phyloP scores from a whole-genome alignment of 768 basidiomycete species.

The Amanita inopinata region DNA sequence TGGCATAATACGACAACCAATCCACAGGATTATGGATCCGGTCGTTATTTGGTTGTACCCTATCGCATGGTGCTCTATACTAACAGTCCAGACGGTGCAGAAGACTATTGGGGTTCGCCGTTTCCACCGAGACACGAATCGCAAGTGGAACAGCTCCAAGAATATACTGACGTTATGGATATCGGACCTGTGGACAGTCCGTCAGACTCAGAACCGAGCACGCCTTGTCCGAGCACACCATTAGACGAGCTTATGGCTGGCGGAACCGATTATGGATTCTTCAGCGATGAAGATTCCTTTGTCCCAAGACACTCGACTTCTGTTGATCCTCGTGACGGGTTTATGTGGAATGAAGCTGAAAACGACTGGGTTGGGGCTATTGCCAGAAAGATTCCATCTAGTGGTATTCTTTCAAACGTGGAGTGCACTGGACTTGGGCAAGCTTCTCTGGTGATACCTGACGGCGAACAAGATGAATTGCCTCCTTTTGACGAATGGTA shows the following conservation, averaged over 20 bases:
- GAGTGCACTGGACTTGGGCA: slow-evolving; percentile 9
- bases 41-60: slow-evolving; percentile 23
- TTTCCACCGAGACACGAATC: background rate
- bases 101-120: slow-evolving; percentile 2
- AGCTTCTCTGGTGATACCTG: slow-evolving; percentile 17
- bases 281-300: background rate
- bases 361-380: no score
- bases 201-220: slow-evolving; percentile 8
- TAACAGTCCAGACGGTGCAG: background rate
- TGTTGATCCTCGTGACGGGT: background rate
- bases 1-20: slow-evolving; percentile 25
- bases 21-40: slow-evolving; percentile 27
- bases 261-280: background rate
- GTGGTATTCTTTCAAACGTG: no score
- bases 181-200: background rate
- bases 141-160: background rate
- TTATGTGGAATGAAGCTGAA: no score
- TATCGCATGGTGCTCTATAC: slow-evolving; percentile 11
- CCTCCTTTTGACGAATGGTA: slow-evolving; percentile 35
- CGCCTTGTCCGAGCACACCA: slow-evolving; percentile 1
- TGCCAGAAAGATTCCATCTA: no score
- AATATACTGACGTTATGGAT: slow-evolving; percentile 3
- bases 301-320: background rate
- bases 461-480: slow-evolving; percentile 29
- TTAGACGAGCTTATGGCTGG: background rate